These are phyloP conservation scores for Circinella minor DNA, from an alignment of 371 early-diverging fungal species.

Conservation along the genomic window DNA sequence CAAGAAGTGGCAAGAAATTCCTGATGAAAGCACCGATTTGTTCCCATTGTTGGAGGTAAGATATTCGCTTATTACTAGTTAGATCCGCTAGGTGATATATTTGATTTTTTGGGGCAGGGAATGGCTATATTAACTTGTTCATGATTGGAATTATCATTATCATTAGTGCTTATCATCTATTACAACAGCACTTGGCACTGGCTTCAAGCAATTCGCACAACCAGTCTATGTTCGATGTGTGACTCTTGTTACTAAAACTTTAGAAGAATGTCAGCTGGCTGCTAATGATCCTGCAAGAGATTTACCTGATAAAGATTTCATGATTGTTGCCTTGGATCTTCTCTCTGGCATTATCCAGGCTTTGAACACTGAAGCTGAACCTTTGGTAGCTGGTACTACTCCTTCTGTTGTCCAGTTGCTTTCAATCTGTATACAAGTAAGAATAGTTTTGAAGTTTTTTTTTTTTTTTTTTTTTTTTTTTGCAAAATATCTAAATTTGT, in stretches of 20 bases:
- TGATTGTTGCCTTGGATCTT: slow-evolving; percentile 94
- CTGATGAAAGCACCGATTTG: slow-evolving; percentile 82
- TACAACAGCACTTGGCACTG: slow-evolving; percentile 83
- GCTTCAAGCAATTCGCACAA: slow-evolving; percentile 83
- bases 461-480: slow-evolving; percentile 53
- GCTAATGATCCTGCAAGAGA: slow-evolving; percentile 67
- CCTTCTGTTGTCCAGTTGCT: slow-evolving; percentile 79
- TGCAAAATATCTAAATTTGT: slow-evolving; percentile 66
- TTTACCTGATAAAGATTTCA: slow-evolving; percentile 89
- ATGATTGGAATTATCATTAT: background rate
- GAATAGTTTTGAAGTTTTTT: slow-evolving; percentile 16
- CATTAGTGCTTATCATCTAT: slow-evolving; percentile 85
- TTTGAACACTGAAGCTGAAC: slow-evolving; percentile 74
- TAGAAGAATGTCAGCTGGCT: slow-evolving; percentile 69
- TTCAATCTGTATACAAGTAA: slow-evolving; percentile 78
- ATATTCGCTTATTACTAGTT: no score
- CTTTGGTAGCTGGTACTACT: slow-evolving; percentile 73
- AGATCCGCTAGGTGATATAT: no score
- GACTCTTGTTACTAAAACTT: slow-evolving; percentile 75
- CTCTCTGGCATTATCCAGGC: slow-evolving; percentile 93
- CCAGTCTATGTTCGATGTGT: slow-evolving; percentile 89
- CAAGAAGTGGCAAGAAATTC: slow-evolving; percentile 77
- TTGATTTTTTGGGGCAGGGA: no score
- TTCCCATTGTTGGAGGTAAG: slow-evolving; percentile 90
- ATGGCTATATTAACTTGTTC: background rate